Evolutionary conservation across 1,284 basidiomycete species (phyloP), one percentile per base, ranked within the genome.

Genomic region (Coriolopsis trogii): DNA sequence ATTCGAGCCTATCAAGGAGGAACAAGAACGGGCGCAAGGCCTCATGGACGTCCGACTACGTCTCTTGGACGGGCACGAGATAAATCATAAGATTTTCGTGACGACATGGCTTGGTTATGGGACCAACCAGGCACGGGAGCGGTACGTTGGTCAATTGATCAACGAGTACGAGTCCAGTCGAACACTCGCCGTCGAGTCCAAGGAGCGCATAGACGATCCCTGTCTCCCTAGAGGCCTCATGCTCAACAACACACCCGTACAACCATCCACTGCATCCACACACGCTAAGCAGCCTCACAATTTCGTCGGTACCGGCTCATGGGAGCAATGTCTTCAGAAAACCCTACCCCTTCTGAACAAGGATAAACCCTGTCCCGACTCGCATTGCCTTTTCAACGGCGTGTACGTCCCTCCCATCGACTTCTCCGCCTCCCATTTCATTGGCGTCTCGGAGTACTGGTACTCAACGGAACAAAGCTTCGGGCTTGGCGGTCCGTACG

Each of bases 81-180:
- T 98, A 43, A 81, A 82, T 54, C 95, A 98, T 74, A 85, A 89
- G 53, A 93, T 99, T 15, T 99, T 99, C 61, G 95, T 98, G 44
- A 97, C 96, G 42, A 98, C 95, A 0, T 99, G 97, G 94, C 77
- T 99, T 24, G 97, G 96, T 6, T 99, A 96, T 67, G 97, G 97
- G 20, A 98, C 97, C 30, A 99, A 99, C 65, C 87, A 94, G 70
- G 96, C 94, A 10, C 75, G 96, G 58, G 91, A 97, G 65, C 86
- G 95, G 48, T 99, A 99, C 69, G 82, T 94, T 38, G 84, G 88
- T 7, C 71, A 82, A 53, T 74, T 82, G 9, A 76, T 93, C 51
- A 71, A 75, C 46, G 74, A 82, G 20, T 81, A 81, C 69, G 81
- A 85, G 55, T 56, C 63, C 5, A 68, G 64, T 42, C 69, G 70